These are phyloP conservation scores for Penstemon eatonii DNA, from an alignment of 257 asterid genomes.

Conservation along the genomic window DNA sequence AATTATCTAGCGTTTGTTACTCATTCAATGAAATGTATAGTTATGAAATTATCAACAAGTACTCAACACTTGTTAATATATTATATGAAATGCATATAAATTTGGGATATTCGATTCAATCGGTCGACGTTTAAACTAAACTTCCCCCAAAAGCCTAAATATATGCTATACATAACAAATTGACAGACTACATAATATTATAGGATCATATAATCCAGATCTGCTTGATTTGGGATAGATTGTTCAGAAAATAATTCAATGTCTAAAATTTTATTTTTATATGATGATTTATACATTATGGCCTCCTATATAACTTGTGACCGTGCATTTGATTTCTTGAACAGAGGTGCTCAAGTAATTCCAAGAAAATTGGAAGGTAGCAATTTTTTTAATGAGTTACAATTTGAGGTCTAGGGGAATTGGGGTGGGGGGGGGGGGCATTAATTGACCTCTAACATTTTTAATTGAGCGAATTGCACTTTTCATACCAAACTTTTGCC, in stretches of 20 bases:
- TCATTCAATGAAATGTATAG: background rate
- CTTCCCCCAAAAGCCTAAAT: no score
- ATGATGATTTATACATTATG: background rate
- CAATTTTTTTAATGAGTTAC: conserved; percentile 15
- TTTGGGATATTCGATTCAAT: no score
- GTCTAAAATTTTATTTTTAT: background rate
- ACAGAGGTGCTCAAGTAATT: conserved; percentile 44
- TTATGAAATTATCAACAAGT: background rate
- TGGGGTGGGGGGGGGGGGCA: no score
- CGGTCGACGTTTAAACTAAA: no score
- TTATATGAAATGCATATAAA: no score
- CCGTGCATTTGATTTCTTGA: conserved; percentile 24
- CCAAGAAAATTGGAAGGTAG: conserved; percentile 44
- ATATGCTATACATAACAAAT: no score
- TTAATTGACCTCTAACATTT: background rate
- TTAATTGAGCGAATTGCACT: background rate
- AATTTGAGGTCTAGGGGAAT: background rate
- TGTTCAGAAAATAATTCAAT: background rate
- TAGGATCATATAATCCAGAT: no score
- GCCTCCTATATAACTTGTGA: background rate
- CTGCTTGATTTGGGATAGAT: no score
- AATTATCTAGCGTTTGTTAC: no score
- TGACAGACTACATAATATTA: no score
- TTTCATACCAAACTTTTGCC: background rate
- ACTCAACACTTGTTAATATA: background rate